Conservation (phyloP, 208 protist species). For the Acanthamoeba royreba region DNA sequence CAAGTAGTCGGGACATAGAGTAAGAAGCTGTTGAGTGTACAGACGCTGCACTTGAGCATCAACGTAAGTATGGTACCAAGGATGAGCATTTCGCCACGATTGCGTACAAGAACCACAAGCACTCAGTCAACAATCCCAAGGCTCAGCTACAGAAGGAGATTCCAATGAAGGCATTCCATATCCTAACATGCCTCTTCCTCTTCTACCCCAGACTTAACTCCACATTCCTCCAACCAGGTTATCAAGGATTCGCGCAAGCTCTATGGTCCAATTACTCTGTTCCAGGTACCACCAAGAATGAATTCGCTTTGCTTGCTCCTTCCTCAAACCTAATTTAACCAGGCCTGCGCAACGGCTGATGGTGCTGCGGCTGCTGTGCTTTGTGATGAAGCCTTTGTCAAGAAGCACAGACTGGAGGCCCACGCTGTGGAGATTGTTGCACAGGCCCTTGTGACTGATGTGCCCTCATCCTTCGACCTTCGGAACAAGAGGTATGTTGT, state of each 20-base stretch:
- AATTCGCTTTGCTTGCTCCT: neutral
- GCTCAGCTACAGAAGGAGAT: slow-evolving; percentile 56
- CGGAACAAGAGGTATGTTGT: neutral
- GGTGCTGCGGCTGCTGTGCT: slow-evolving; percentile 56
- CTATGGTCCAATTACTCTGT: slow-evolving; percentile 18
- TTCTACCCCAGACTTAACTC: too few species aligned
- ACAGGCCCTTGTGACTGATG: slow-evolving; percentile 49
- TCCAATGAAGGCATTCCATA: neutral
- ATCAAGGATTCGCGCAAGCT: neutral
- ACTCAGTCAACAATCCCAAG: slow-evolving; percentile 60
- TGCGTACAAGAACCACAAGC: slow-evolving; percentile 66
- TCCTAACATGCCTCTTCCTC: too few species aligned
- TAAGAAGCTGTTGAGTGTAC: neutral
- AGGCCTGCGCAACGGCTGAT: slow-evolving; percentile 61
- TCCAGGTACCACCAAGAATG: slow-evolving; percentile 30
- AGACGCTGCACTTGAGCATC: slow-evolving; percentile 51
- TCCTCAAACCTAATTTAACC: neutral
- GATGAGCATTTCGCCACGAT: slow-evolving; percentile 57
- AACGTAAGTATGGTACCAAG: slow-evolving; percentile 58
- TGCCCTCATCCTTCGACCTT: neutral
- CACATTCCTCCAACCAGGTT: too few species aligned
- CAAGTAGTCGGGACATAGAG: too few species aligned
- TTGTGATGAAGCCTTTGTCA: slow-evolving; percentile 54
- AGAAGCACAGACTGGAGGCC: slow-evolving; percentile 45
- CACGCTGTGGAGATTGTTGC: slow-evolving; percentile 60